Conservation (phyloP, 768 basidiomycete genomes). For the Russula foetens region DNA sequence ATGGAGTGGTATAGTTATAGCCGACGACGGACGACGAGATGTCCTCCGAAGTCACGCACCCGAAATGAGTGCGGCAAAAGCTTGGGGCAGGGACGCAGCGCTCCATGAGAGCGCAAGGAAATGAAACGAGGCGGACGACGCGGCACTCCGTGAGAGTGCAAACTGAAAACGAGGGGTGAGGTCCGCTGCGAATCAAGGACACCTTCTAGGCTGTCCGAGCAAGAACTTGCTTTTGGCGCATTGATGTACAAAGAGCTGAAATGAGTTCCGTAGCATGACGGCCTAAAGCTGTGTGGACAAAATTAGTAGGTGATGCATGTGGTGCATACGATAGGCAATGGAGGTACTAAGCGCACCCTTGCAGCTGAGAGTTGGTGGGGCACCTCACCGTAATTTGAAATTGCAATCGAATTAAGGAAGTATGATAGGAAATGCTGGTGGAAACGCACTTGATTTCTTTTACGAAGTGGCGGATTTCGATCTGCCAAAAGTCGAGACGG, state of each 20-base stretch:
- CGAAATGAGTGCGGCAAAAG: no score
- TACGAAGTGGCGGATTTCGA: no score
- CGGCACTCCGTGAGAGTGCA: no score
- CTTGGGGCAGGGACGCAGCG: no score
- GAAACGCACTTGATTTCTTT: conserved; percentile 69
- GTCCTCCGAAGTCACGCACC: no score
- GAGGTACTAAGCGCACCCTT: conserved; percentile 6
- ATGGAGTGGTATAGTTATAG: no score
- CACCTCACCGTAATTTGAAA: conserved; percentile 14
- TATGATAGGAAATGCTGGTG: background rate
- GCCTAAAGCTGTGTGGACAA: conserved; percentile 61
- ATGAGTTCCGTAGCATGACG: conserved; percentile 79
- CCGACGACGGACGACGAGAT: no score
- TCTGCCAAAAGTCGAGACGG: no score
- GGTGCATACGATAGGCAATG: background rate
- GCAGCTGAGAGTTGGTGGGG: conserved; percentile 20
- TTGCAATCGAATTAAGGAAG: background rate
- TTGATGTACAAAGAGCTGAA: conserved; percentile 61
- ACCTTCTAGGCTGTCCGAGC: conserved; percentile 71
- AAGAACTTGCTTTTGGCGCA: conserved; percentile 70
- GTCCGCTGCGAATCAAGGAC: conserved; percentile 54
- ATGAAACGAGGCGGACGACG: no score
- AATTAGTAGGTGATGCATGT: no score
- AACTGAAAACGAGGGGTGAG: conserved; percentile 76
- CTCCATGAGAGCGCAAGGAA: no score